Evolutionary conservation across 2,329 filamentous ascomycete species (phyloP).

Genomic region (Teratosphaeria pseudoeucalypti): DNA sequence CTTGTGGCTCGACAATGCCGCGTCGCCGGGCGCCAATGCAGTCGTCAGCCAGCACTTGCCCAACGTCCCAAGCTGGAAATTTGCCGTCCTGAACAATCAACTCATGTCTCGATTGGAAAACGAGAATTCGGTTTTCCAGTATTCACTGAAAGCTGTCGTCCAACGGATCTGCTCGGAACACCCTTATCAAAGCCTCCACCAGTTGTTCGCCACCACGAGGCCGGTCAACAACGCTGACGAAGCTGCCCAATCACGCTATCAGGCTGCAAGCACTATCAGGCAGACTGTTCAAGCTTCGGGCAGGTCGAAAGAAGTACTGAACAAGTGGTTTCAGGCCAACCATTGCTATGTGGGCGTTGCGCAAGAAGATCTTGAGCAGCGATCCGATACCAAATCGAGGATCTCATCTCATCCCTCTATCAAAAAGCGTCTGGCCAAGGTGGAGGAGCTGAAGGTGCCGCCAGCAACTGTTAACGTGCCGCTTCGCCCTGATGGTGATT

Average conservation of each 20-base stretch:
- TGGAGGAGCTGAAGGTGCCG: slow-evolving; percentile 60
- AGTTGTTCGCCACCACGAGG: slow-evolving; percentile 70
- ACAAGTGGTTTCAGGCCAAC: slow-evolving; percentile 63
- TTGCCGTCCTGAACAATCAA: slow-evolving; percentile 89
- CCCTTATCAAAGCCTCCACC: slow-evolving; percentile 94
- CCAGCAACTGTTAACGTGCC: slow-evolving; percentile 82
- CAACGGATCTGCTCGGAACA: slow-evolving; percentile 82
- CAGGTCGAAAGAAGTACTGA: slow-evolving; percentile 51
- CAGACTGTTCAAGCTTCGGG: slow-evolving; percentile 47
- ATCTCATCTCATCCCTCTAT: slow-evolving; percentile 29
- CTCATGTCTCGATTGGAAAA: slow-evolving; percentile 83
- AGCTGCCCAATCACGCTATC: slow-evolving; percentile 60
- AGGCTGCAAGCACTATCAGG: slow-evolving; percentile 60
- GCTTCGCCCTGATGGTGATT: slow-evolving; percentile 62
- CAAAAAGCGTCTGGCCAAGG: slow-evolving; percentile 33
- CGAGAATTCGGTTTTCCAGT: slow-evolving; percentile 61
- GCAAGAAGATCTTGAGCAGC: slow-evolving; percentile 42
- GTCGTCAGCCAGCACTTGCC: slow-evolving; percentile 61
- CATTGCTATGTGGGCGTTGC: slow-evolving; percentile 55
- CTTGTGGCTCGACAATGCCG: slow-evolving; percentile 81
- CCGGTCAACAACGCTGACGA: slow-evolving; percentile 53
- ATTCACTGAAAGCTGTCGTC: slow-evolving; percentile 61
- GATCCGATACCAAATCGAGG: slow-evolving; percentile 32
- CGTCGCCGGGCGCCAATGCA: slow-evolving; percentile 64
- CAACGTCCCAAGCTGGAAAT: slow-evolving; percentile 79